Evolutionary conservation across 1,139 yeast species (phyloP).

Genomic region (Magnusiomyces clavatus): DNA sequence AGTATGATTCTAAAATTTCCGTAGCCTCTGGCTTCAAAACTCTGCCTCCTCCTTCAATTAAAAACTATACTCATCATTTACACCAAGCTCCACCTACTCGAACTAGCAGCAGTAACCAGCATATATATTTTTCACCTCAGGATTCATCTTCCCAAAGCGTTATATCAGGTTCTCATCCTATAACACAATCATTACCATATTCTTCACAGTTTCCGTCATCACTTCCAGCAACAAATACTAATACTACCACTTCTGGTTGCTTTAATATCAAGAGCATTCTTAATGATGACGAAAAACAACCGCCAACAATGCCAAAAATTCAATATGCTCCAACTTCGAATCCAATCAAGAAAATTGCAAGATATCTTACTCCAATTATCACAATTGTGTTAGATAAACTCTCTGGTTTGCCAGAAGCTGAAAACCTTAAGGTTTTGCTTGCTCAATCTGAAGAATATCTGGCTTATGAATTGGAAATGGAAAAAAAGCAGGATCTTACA

Average conservation of each 20-base stretch:
- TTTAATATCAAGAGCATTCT: too few species aligned
- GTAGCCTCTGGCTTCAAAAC: background rate
- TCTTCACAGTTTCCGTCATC: background rate
- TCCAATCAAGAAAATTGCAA: too few species aligned
- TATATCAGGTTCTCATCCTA: too few species aligned
- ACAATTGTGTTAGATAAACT: background rate
- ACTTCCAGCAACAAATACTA: background rate
- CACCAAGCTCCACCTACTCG: background rate
- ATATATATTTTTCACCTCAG: background rate
- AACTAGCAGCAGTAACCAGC: background rate
- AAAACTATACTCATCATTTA: background rate
- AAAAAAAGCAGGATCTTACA: too few species aligned
- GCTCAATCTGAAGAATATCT: background rate
- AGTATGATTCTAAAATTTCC: background rate
- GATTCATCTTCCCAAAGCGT: too few species aligned
- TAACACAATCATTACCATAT: background rate
- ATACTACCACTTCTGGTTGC: too few species aligned
- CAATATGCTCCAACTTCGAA: too few species aligned
- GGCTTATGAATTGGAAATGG: too few species aligned
- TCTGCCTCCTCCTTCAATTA: conserved; percentile 3
- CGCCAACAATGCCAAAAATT: too few species aligned
- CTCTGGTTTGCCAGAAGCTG: background rate
- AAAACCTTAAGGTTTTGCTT: background rate
- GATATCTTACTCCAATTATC: background rate
- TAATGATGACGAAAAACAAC: too few species aligned